These are phyloP conservation scores for Arthrobotrys pseudoclavata DNA, from an alignment of 2,329 filamentous ascomycete species.

Conservation along the genomic window DNA sequence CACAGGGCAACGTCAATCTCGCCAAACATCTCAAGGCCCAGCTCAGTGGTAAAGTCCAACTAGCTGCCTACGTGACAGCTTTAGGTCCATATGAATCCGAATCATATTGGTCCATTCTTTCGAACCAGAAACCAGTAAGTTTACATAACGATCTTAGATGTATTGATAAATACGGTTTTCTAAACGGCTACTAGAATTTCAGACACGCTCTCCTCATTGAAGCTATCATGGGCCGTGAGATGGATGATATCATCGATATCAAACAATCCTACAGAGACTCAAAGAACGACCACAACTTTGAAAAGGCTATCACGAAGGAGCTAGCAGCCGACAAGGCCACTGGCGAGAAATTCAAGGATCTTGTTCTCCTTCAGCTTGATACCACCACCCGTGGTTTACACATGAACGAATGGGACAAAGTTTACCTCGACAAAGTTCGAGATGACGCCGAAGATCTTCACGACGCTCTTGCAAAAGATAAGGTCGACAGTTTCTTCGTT, in stretches of 20 bases:
- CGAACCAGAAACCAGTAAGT: slow-evolving; percentile 76
- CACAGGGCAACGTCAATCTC: slow-evolving; percentile 81
- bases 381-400: slow-evolving; percentile 67
- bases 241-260: slow-evolving; percentile 87
- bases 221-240: slow-evolving; percentile 87
- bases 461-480: slow-evolving; percentile 68
- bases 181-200: slow-evolving; percentile 64
- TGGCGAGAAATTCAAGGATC: slow-evolving; percentile 77
- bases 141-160: slow-evolving; percentile 6
- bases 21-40: slow-evolving; percentile 85
- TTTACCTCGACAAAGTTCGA: slow-evolving; percentile 70
- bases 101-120: slow-evolving; percentile 98
- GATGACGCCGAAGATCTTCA: slow-evolving; percentile 81
- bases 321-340: slow-evolving; percentile 85
- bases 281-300: slow-evolving; percentile 85
- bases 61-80: slow-evolving; percentile 90
- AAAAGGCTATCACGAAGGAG: slow-evolving; percentile 89
- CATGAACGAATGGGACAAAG: slow-evolving; percentile 78
- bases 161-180: slow-evolving; percentile 72
- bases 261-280: slow-evolving; percentile 92
- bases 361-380: slow-evolving; percentile 85
- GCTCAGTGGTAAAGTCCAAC: slow-evolving; percentile 79
- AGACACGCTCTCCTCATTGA: slow-evolving; percentile 92
- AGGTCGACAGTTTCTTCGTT: slow-evolving; percentile 89
- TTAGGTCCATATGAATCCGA: slow-evolving; percentile 92